Percentiles rank a stretch among this genome's conserved stretches.
Evolutionary conservation across 345 rosid species (phyloP).

Genomic region (Pugionium cornutum): DNA sequence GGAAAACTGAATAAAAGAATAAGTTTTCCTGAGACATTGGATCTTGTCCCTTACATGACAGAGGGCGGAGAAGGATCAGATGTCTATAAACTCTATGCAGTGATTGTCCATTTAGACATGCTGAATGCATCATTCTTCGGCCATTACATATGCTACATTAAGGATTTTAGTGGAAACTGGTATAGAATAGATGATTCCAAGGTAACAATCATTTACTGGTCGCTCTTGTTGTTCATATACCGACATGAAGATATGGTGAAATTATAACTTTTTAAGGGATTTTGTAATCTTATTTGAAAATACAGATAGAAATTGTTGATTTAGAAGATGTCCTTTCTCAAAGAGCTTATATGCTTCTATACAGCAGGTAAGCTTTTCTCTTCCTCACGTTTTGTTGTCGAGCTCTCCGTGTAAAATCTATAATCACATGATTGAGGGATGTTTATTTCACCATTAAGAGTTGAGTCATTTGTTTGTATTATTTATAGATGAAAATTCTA

Average conservation of each 20-base stretch:
- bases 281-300: conserved; percentile 16
- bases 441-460: too few species aligned
- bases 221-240: conserved; percentile 9
- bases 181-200: conserved; percentile 81
- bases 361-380: conserved; percentile 64
- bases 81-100: conserved; percentile 82
- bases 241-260: too few species aligned
- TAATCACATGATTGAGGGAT: too few species aligned
- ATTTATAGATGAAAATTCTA: too few species aligned
- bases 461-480: too few species aligned
- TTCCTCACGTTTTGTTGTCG: conserved; percentile 15
- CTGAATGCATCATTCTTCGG: conserved; percentile 97
- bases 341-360: conserved; percentile 95
- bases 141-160: conserved; percentile 87
- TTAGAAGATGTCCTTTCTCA: conserved; percentile 89
- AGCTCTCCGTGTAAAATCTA: background rate
- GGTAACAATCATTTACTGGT: conserved; percentile 47
- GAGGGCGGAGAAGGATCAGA: conserved; percentile 70
- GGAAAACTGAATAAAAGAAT: conserved; percentile 98
- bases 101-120: conserved; percentile 96
- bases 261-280: background rate
- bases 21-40: conserved; percentile 75
- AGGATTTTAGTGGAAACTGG: conserved; percentile 86
- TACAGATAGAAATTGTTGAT: conserved; percentile 68
- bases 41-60: conserved; percentile 85